A percentile compares a stretch with the other conserved stretches of the same genome.
phyloP scores from a whole-genome alignment of 2,329 filamentous ascomycete genomes.

The Monilinia laxa region DNA sequence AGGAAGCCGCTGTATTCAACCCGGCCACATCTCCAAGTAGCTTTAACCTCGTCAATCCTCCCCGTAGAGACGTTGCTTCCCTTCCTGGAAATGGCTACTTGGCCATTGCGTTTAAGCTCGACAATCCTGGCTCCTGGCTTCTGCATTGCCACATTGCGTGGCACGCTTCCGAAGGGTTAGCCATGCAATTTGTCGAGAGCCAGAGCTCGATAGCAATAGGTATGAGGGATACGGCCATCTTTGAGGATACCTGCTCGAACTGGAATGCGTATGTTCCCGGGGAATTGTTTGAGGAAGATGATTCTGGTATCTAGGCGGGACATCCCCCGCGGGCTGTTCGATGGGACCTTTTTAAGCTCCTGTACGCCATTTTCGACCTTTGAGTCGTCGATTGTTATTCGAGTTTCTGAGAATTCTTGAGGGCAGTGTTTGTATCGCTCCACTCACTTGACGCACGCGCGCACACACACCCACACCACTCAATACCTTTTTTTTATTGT shows the following conservation, averaged over 20 bases:
- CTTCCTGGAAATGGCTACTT: constrained; percentile 42
- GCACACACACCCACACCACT: too few relatives aligned
- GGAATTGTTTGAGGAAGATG: constrained; percentile 31
- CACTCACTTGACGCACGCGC: background rate
- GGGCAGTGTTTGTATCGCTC: too few relatives aligned
- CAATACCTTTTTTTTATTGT: background rate
- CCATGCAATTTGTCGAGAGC: constrained; percentile 51
- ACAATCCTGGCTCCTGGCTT: constrained; percentile 40
- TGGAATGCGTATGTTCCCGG: constrained; percentile 30
- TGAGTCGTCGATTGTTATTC: background rate
- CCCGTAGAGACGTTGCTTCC: constrained; percentile 53
- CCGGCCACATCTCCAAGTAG: constrained; percentile 33
- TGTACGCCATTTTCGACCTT: background rate
- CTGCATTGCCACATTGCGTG: constrained; percentile 47
- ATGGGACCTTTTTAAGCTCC: background rate
- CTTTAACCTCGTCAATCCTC: constrained; percentile 46
- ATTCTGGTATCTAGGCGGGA: constrained; percentile 35
- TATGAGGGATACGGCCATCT: constrained; percentile 27
- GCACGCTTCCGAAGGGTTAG: constrained; percentile 55
- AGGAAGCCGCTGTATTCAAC: constrained; percentile 44
- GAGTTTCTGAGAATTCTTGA: too few relatives aligned
- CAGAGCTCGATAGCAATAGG: constrained; percentile 30
- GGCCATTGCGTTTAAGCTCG: constrained; percentile 39
- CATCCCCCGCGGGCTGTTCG: background rate
- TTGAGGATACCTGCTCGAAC: constrained; percentile 31